These are phyloP conservation scores for Penicillium cinerascens DNA, from an alignment of 495 filamentous ascomycete species.

Conservation along the genomic window DNA sequence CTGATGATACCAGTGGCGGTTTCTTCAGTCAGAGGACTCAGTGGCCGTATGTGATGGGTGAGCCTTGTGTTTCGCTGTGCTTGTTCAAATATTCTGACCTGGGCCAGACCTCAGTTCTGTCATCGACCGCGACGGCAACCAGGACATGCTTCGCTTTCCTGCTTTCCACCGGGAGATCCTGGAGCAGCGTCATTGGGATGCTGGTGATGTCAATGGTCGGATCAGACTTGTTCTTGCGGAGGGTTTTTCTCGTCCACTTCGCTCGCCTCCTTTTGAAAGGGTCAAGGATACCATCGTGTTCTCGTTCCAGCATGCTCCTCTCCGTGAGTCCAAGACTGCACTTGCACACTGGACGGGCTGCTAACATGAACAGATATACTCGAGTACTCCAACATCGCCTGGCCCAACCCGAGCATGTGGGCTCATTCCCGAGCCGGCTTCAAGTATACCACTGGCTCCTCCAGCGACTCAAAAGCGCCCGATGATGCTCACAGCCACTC, in stretches of 20 bases:
- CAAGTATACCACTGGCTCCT: conserved; percentile 29
- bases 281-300: conserved; percentile 74
- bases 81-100: background rate
- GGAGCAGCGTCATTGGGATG: conserved; percentile 67
- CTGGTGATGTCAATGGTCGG: conserved; percentile 64
- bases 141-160: conserved; percentile 67
- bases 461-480: conserved; percentile 23
- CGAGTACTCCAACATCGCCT: conserved; percentile 74
- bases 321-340: conserved; percentile 49
- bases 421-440: conserved; percentile 43
- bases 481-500: conserved; percentile 51
- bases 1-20: conserved; percentile 38
- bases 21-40: conserved; percentile 51
- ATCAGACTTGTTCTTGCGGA: conserved; percentile 79
- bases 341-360: background rate
- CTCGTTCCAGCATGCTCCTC: conserved; percentile 82
- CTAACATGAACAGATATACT: conserved; percentile 57
- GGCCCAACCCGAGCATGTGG: conserved; percentile 78
- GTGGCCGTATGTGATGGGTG: conserved; percentile 62
- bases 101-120: conserved; percentile 28
- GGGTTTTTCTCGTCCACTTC: conserved; percentile 53
- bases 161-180: conserved; percentile 69
- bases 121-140: conserved; percentile 57
- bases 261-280: conserved; percentile 58
- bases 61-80: conserved; percentile 10